phyloP scores from a whole-genome alignment of 306 rosid species.

The Alnus rubra region DNA sequence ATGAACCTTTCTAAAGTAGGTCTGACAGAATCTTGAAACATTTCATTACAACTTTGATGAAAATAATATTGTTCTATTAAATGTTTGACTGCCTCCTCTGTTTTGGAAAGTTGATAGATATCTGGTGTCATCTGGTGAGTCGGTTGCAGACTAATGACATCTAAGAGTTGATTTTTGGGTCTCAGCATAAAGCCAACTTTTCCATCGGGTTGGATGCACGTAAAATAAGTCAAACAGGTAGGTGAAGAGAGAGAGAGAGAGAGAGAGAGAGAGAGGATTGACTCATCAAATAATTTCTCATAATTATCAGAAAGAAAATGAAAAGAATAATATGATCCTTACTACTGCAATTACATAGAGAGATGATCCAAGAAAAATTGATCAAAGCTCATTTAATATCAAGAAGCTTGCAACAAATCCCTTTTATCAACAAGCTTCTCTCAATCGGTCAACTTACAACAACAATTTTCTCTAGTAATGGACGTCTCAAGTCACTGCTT shows the following conservation, averaged over 20 bases:
- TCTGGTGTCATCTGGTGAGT: conserved; percentile 1
- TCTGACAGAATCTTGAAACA: conserved; percentile 7
- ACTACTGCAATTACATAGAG: neutral
- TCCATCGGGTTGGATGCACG: neutral
- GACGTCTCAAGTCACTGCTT: neutral
- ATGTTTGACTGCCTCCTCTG: conserved; percentile 36
- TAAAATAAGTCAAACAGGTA: conserved; percentile 35
- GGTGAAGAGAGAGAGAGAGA: conserved; percentile 30
- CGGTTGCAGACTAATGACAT: neutral
- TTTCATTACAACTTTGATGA: conserved; percentile 26
- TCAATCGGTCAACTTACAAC: conserved; percentile 4
- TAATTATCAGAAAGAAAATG: neutral
- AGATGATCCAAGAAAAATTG: conserved; percentile 19
- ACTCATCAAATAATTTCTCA: neutral
- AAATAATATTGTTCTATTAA: conserved; percentile 6
- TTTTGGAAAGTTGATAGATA: conserved; percentile 6
- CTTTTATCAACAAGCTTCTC: conserved; percentile 10
- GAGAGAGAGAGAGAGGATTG: conserved; percentile 8
- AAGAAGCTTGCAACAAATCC: conserved; percentile 13
- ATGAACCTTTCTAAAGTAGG: conserved; percentile 31
- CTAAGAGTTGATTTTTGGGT: conserved; percentile 15
- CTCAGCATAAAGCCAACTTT: conserved; percentile 10
- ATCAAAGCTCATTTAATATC: conserved; percentile 7
- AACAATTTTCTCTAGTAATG: neutral
- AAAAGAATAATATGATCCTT: neutral